Evolutionary conservation across 116 monocot genomes (phyloP).

Genomic region (Phalaenopsis hybrid): DNA sequence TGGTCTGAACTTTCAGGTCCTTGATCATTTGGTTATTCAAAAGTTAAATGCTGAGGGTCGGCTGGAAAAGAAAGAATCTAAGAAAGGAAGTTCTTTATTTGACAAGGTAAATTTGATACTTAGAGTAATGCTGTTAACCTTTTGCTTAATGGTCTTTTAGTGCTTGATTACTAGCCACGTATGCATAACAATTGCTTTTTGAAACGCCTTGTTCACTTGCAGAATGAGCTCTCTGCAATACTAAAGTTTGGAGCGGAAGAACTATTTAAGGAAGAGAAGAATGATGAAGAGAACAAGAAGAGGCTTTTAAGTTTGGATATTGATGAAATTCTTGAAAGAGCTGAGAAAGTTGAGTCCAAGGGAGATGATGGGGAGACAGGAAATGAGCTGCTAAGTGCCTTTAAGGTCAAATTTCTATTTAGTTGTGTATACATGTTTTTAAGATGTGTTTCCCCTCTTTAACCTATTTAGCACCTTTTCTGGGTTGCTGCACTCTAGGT

Average conservation of each 20-base stretch:
- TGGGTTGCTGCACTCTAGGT: conserved; percentile 38
- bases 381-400: conserved; percentile 84
- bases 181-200: neutral
- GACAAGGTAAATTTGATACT: conserved; percentile 64
- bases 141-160: neutral
- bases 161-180: neutral
- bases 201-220: conserved; percentile 8
- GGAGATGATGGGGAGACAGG: conserved; percentile 66
- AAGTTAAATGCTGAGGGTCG: conserved; percentile 97
- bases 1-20: conserved; percentile 43
- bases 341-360: conserved; percentile 93
- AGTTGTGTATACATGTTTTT: neutral
- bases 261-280: conserved; percentile 92
- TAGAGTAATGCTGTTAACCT: neutral
- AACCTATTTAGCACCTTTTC: neutral
- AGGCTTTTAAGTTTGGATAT: conserved; percentile 91
- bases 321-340: conserved; percentile 99
- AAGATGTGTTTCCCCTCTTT: neutral
- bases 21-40: conserved; percentile 98
- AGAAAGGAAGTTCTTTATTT: conserved; percentile 88
- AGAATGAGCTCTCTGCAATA: conserved; percentile 98
- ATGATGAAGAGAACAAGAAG: conserved; percentile 91
- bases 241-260: conserved; percentile 97
- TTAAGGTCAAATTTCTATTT: conserved; percentile 34
- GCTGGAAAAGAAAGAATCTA: conserved; percentile 95